phyloP scores from a whole-genome alignment of 208 protist genomes.

The Trypanosoma congolense region DNA sequence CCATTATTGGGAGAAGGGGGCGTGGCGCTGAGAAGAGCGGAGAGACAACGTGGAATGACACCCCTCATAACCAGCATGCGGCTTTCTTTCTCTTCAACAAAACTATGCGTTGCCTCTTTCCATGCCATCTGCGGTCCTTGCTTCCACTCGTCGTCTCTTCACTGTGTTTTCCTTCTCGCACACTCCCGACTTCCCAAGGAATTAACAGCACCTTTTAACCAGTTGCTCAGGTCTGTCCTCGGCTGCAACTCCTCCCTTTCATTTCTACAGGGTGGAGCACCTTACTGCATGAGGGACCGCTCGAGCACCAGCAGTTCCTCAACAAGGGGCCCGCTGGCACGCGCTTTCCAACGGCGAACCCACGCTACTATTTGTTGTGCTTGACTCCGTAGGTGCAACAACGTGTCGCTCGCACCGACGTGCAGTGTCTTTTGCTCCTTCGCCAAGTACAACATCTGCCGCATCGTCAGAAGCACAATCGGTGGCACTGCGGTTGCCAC shows the following conservation, averaged over 20 bases:
- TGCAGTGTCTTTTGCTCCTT: slow-evolving; percentile 16
- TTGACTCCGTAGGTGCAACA: slow-evolving; percentile 25
- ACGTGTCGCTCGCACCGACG: slow-evolving; percentile 4
- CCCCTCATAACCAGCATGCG: too few relatives aligned
- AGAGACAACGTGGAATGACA: too few relatives aligned
- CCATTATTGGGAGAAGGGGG: too few relatives aligned
- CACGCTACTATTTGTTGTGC: slow-evolving; percentile 48
- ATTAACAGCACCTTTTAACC: neutral
- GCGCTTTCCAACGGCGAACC: slow-evolving; percentile 44
- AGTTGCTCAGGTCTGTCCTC: neutral
- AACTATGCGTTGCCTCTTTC: neutral
- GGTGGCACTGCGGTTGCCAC: slow-evolving; percentile 26
- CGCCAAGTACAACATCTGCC: slow-evolving; percentile 21
- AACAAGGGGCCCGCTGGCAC: slow-evolving; percentile 21
- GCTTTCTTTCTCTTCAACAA: too few relatives aligned
- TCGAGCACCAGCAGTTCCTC: slow-evolving; percentile 22
- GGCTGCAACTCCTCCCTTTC: too few relatives aligned
- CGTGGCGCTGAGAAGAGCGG: too few relatives aligned
- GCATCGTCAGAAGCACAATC: slow-evolving; percentile 29
- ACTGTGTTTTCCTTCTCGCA: neutral
- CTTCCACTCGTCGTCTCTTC: neutral
- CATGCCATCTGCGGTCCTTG: neutral
- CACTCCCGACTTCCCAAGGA: neutral
- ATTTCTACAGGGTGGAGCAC: neutral
- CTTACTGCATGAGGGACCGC: slow-evolving; percentile 9